phyloP scores from a whole-genome alignment of 208 protist species.

The Lotmaria passim region DNA sequence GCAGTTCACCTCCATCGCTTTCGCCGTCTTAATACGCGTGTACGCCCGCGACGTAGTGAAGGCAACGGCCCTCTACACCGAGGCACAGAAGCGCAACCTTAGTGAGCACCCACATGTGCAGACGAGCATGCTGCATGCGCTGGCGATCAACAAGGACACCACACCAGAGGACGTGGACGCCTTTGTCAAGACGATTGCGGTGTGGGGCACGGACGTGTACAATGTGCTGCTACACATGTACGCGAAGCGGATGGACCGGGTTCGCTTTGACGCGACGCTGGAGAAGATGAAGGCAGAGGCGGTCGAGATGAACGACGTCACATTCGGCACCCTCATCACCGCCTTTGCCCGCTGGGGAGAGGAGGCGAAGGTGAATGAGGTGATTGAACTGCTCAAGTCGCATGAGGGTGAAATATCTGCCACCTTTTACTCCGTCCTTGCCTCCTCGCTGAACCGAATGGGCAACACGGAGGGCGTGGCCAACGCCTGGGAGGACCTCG shows the following conservation, averaged over 20 bases:
- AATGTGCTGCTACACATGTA: constrained; percentile 90
- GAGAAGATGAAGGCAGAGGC: constrained; percentile 80
- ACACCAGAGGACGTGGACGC: constrained; percentile 31
- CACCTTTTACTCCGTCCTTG: constrained; percentile 86
- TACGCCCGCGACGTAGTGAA: constrained; percentile 50
- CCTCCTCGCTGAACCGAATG: constrained; percentile 81
- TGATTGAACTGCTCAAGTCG: constrained; percentile 78
- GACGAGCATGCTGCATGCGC: constrained; percentile 80
- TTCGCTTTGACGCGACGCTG: constrained; percentile 65
- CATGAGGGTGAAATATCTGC: constrained; percentile 78
- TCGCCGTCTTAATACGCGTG: constrained; percentile 81
- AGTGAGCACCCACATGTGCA: constrained; percentile 82
- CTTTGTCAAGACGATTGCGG: constrained; percentile 55
- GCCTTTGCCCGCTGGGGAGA: constrained; percentile 82
- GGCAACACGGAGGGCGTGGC: constrained; percentile 78
- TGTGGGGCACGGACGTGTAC: constrained; percentile 82
- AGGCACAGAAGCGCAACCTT: constrained; percentile 68
- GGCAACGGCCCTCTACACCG: constrained; percentile 58
- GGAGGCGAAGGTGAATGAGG: constrained; percentile 64
- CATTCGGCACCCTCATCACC: constrained; percentile 89
- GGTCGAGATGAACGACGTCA: constrained; percentile 89
- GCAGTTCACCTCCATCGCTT: constrained; percentile 77
- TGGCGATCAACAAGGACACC: constrained; percentile 34
- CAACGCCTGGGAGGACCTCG: constrained; percentile 86
- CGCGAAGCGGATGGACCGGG: constrained; percentile 63